Evolutionary conservation across 768 basidiomycete species (phyloP).

Genomic region (Clitopilus passeckerianus): DNA sequence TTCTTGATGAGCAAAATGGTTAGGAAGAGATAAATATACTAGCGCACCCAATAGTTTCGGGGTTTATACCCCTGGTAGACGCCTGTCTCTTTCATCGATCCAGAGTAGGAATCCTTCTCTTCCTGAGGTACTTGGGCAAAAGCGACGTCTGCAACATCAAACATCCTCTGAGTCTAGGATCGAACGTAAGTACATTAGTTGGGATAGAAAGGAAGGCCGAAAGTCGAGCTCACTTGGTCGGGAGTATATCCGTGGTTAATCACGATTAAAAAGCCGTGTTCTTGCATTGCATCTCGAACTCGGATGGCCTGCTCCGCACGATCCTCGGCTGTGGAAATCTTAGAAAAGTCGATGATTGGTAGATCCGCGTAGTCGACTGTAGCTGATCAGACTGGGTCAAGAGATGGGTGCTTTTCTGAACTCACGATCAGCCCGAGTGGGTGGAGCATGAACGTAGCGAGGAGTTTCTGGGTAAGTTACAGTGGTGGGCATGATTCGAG

Average conservation of each 20-base stretch:
- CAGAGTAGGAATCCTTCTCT: conserved; percentile 33
- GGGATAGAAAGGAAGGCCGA: too few species aligned
- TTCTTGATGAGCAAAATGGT: not conserved
- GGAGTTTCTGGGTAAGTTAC: conserved; percentile 20
- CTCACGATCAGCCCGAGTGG: conserved; percentile 28
- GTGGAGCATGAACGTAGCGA: conserved; percentile 26
- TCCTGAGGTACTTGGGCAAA: conserved; percentile 29
- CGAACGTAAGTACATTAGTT: not conserved
- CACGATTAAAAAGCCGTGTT: conserved; percentile 41
- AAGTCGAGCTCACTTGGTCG: conserved; percentile 26
- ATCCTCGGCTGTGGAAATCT: conserved; percentile 29
- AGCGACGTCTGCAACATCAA: conserved; percentile 38
- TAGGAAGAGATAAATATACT: not conserved
- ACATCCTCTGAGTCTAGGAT: conserved; percentile 33
- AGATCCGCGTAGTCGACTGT: conserved; percentile 43
- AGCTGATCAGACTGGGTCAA: conserved; percentile 15
- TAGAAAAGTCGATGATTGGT: conserved; percentile 46
- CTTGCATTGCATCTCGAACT: conserved; percentile 18
- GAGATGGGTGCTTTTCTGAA: conserved; percentile 5
- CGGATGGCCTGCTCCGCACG: conserved; percentile 11
- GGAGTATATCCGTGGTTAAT: conserved; percentile 42
- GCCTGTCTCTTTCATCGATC: conserved; percentile 28
- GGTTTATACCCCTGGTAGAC: conserved; percentile 35
- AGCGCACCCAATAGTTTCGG: conserved; percentile 14
- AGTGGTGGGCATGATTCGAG: conserved; percentile 21